Conservation (phyloP, 2,329 filamentous ascomycete genomes). For the Hypoxylon sp. region DNA sequence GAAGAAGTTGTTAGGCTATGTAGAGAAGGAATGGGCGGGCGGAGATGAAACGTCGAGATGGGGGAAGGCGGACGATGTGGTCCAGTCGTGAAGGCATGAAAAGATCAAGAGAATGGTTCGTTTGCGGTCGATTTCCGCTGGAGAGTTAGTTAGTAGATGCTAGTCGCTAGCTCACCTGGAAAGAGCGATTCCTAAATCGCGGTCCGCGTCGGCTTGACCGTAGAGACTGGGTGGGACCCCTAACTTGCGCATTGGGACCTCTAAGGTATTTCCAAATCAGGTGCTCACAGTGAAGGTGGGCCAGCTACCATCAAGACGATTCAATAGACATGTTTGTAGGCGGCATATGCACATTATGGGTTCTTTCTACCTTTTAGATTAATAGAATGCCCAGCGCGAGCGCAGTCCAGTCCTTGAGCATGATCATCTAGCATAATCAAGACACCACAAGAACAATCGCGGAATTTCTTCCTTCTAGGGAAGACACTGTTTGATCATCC, state of each 20-base stretch:
- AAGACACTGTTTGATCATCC: neutral
- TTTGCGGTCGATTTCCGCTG: neutral
- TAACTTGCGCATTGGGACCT: constrained; percentile 3
- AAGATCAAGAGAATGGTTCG: constrained; percentile 2
- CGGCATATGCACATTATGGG: constrained; percentile 8
- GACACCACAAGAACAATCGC: neutral
- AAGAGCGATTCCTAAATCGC: constrained; percentile 26
- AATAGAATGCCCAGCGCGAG: constrained; percentile 17
- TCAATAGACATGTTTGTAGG: constrained; percentile 19
- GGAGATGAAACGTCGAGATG: constrained; percentile 89
- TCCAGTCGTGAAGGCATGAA: constrained; percentile 21
- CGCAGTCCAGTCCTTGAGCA: neutral
- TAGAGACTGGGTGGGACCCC: constrained; percentile 16
- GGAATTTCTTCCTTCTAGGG: neutral
- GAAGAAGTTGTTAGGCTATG: constrained; percentile 88
- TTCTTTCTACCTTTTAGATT: neutral
- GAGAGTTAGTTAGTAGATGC: constrained; percentile 23
- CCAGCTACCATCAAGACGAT: constrained; percentile 22
- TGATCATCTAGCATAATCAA: constrained; percentile 8
- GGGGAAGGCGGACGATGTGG: constrained; percentile 65
- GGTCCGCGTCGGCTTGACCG: constrained; percentile 12
- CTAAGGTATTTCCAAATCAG: neutral
- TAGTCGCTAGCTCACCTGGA: constrained; percentile 7
- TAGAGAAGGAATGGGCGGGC: constrained; percentile 85
- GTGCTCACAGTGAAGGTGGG: constrained; percentile 16